Base-by-base conservation (phyloP, 768 basidiomycete genomes). In the Naganishia vishniacii region DNA sequence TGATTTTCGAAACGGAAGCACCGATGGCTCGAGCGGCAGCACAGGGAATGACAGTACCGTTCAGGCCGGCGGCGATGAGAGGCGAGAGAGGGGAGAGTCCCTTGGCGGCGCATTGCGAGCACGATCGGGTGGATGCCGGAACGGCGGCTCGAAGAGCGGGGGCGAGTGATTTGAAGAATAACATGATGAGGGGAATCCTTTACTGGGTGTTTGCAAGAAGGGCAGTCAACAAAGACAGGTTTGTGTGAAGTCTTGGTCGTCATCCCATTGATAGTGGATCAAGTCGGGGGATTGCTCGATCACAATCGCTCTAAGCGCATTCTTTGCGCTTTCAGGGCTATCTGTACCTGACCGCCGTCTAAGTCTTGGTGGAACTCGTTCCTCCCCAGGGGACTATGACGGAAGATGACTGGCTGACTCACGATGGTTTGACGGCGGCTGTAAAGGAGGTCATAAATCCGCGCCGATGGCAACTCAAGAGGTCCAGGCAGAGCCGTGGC, bases 101-200 rank as follows among this genome's bases (percentile, higher is more conserved):
- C 25, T 45, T 42, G 32, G 63, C 63, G 11, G 65, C 65, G 60
- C 65, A 66, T 44, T 48, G 41, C 18, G 65, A 66, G 44, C 65
- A 66, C 2, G 59, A 29, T 16, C 65, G 65, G 59, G 65, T 53
- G 1, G 48, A 3, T 23, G 42, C 8, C 13, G 62, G 26, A 53
- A n/a, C 32, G 34, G 42, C 42, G 1, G 63, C 26, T 18, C 41
- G 63, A 44, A 40, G 18, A 42, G 42, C 15, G 37, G 63, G 34
- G 34, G 29, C 29, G 63, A 46, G 23, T 23, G 63, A 58, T 34
- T 53, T 53, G 56, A 53, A 25, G 53, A 64, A 37, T 0, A 64
- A 31, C 29, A 49, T 42, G 23, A 11, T 34, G 61, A n/a, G 26
- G 7, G 59, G 48, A 51, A 20, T 41, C 2, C 29, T 6, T 23